A percentile compares a stretch with the other conserved stretches of the same genome.
phyloP scores from a whole-genome alignment of 1,284 basidiomycete species.

The Athelia sp. region DNA sequence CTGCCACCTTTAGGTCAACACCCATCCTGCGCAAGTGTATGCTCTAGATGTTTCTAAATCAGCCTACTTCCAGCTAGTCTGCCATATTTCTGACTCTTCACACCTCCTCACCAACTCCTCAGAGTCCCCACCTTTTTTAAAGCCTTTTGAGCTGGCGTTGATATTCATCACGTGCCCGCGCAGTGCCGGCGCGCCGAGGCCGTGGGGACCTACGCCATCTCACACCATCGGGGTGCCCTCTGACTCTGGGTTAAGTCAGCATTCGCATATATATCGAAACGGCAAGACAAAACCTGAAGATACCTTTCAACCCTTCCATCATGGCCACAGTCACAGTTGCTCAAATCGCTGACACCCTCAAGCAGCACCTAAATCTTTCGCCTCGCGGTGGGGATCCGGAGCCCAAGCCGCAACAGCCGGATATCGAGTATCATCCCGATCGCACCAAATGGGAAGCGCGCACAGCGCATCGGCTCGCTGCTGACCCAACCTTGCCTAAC shows the following conservation, averaged over 20 bases:
- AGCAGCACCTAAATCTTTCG: neutral
- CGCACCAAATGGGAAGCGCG: conserved; percentile 1
- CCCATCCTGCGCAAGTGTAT: too few relatives aligned
- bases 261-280: neutral
- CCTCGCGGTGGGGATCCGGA: neutral
- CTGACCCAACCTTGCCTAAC: conserved; percentile 17
- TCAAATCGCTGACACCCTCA: neutral
- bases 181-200: too few relatives aligned
- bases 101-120: too few relatives aligned
- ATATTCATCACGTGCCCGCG: too few relatives aligned
- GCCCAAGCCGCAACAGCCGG: neutral
- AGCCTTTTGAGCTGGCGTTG: too few relatives aligned
- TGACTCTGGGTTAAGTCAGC: neutral
- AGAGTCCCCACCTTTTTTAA: too few relatives aligned
- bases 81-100: too few relatives aligned
- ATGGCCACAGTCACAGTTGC: neutral
- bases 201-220: neutral
- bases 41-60: too few relatives aligned
- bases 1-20: too few relatives aligned
- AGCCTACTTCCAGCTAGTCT: too few relatives aligned
- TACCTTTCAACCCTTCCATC: neutral
- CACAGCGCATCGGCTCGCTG: neutral
- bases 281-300: neutral
- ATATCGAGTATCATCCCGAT: conserved; percentile 3
- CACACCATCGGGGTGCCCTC: neutral